Percentiles rank a stretch among this genome's conserved stretches.
phyloP scores from a whole-genome alignment of 345 rosid species.

The Capsella bursapastoris region DNA sequence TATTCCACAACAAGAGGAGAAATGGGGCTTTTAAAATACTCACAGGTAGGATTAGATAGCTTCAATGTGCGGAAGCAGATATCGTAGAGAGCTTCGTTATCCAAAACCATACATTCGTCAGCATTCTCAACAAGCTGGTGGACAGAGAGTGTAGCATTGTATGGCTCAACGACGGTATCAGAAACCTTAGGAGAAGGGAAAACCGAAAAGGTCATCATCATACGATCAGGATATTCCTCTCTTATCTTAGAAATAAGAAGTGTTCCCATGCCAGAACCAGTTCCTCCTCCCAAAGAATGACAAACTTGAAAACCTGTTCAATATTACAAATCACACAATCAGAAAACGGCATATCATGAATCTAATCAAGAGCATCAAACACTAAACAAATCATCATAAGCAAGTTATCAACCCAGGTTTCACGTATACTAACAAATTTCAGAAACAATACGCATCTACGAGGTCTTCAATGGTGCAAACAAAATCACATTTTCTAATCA shows the following conservation, averaged over 20 bases:
- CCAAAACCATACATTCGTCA: conserved; percentile 48
- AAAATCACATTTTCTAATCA: background rate
- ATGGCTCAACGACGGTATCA: conserved; percentile 47
- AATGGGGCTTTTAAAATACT: background rate
- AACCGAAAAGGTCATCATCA: conserved; percentile 48
- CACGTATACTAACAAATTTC: conserved; percentile 7
- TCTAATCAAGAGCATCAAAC: conserved; percentile 2
- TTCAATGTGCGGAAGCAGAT: conserved; percentile 47
- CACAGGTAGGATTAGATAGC: conserved; percentile 45
- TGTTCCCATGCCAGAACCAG: conserved; percentile 49
- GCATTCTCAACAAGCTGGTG: conserved; percentile 49
- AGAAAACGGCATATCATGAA: conserved; percentile 5
- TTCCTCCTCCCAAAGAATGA: conserved; percentile 47
- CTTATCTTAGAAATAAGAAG: conserved; percentile 45
- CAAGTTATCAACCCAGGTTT: conserved; percentile 1
- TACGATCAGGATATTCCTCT: conserved; percentile 48
- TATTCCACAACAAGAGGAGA: background rate
- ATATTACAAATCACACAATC: background rate
- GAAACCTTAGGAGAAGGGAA: conserved; percentile 48
- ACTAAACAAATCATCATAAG: conserved; percentile 1
- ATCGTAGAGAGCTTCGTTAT: conserved; percentile 48
- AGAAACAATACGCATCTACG: conserved; percentile 10
- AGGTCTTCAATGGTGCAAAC: background rate
- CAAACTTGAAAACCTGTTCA: conserved; percentile 45
- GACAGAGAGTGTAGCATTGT: conserved; percentile 46